Evolutionary conservation across 2,329 filamentous ascomycete species (phyloP), one percentile per base, ranked within the genome.

Genomic region (Fusarium redolens): DNA sequence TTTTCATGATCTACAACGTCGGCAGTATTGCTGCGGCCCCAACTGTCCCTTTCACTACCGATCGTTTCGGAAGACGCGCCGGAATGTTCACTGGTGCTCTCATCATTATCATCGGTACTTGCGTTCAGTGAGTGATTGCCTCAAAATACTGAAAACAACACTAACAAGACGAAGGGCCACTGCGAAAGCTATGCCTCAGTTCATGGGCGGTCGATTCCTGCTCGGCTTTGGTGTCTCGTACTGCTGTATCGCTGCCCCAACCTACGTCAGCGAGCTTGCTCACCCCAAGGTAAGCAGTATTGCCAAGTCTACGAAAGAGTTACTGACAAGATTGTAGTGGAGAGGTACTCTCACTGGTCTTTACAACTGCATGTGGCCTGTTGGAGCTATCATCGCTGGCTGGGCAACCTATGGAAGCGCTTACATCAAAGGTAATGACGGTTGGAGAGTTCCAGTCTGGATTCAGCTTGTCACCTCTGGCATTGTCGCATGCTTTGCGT

Each of bases 351-450:
- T 83, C 1, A 83, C 83, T 1, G 82, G 82, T 5, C 79, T 82
- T 20, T 84, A 83, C 61, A 84, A 84, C 30, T 84, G 81, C 78
- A 75, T 71, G 78, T 69, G 44, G 72, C 72, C 72, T 7, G 73
- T 75, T 1, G 87, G 87, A 30, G 83, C 84, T 30, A 90, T 90
- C 40, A 81, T 89, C 8, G 87, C 89, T 9, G 85, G 84, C 9
- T 88, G 87, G 77, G 85, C 86, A 9, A 84, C 86, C 8, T 88
- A 88, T 60, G 90, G 88, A 22, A 83, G 83, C 47, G 78, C 83
- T 22, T 79, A 81, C 9, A 79, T 81, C 31, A 71, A 80, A 6
- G 75, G 79, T 22, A 65, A 79, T 10, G 60, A 79, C 1, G 83
- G 83, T 3, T 82, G 80, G 73, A 79, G 82, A 17, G 73, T 85